Conservation (phyloP, 345 rosid genomes). For the Viola odorata region DNA sequence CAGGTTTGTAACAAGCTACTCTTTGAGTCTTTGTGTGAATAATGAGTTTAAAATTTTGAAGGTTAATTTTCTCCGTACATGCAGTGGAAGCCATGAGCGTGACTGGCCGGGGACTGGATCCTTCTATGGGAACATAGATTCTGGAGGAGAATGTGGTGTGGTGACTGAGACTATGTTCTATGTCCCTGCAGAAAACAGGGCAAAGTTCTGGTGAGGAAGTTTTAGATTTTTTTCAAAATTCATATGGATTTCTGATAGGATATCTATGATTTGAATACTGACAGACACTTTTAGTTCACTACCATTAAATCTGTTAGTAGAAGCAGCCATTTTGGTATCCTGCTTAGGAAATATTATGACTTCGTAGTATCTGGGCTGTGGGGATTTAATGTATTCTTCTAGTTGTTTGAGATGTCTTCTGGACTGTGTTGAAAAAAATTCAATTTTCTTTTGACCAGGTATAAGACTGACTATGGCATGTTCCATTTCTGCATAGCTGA, state of each 20-base stretch:
- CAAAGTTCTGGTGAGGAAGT: slow-evolving; percentile 43
- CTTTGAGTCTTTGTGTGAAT: neutral
- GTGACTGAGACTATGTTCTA: slow-evolving; percentile 68
- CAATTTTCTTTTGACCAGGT: slow-evolving; percentile 24
- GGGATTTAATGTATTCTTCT: no score
- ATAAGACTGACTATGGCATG: slow-evolving; percentile 72
- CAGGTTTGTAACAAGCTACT: slow-evolving; percentile 31
- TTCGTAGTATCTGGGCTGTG: no score
- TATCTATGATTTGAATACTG: no score
- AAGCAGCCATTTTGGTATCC: no score
- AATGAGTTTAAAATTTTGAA: neutral
- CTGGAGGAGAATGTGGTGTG: slow-evolving; percentile 81
- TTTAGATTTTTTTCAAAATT: neutral
- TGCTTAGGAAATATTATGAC: no score
- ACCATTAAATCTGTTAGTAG: no score
- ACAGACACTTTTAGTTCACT: no score
- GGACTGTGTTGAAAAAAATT: no score
- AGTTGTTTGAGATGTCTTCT: no score
- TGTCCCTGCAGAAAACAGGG: slow-evolving; percentile 61
- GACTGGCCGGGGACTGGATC: slow-evolving; percentile 68
- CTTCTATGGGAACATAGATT: slow-evolving; percentile 49
- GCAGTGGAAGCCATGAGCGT: slow-evolving; percentile 73
- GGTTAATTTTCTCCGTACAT: slow-evolving; percentile 8
- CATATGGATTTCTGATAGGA: neutral
- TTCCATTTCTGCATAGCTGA: slow-evolving; percentile 69